These are phyloP conservation scores for Aureobasidium vineae DNA, from an alignment of 2,329 filamentous ascomycete genomes.

Conservation along the genomic window DNA sequence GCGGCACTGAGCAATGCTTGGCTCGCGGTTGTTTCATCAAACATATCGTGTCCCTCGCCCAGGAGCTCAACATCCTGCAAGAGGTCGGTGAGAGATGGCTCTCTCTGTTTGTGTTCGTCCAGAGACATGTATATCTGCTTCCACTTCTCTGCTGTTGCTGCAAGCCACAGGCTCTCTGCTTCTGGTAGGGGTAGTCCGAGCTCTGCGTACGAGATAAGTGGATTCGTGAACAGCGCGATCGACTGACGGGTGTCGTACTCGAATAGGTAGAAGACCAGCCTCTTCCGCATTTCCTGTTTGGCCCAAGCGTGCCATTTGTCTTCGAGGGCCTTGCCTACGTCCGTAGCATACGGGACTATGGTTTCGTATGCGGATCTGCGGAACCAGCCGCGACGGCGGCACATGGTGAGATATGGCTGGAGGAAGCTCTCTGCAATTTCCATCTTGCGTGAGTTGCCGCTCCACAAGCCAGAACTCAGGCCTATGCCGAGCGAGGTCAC, in stretches of 20 bases:
- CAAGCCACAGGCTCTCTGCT: constrained; percentile 63
- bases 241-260: constrained; percentile 65
- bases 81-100: constrained; percentile 56
- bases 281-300: constrained; percentile 64
- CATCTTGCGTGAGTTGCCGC: constrained; percentile 58
- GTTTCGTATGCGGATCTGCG: constrained; percentile 45
- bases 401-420: constrained; percentile 54
- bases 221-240: constrained; percentile 64
- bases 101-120: constrained; percentile 39
- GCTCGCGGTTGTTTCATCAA: constrained; percentile 58
- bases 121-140: constrained; percentile 57
- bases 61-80: constrained; percentile 58
- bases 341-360: constrained; percentile 53
- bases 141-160: constrained; percentile 63
- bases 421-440: constrained; percentile 60
- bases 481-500: constrained; percentile 53
- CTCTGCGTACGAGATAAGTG: constrained; percentile 67
- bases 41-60: constrained; percentile 47
- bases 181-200: constrained; percentile 65
- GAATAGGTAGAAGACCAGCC: constrained; percentile 64
- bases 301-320: constrained; percentile 65
- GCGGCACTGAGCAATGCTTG: constrained; percentile 64
- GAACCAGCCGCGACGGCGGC: constrained; percentile 59
- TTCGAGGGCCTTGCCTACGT: constrained; percentile 58
- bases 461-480: constrained; percentile 58